Evolutionary conservation across 116 monocot genomes (phyloP), one percentile per base, ranked within the genome.

Genomic region (Posidonia oceanica): DNA sequence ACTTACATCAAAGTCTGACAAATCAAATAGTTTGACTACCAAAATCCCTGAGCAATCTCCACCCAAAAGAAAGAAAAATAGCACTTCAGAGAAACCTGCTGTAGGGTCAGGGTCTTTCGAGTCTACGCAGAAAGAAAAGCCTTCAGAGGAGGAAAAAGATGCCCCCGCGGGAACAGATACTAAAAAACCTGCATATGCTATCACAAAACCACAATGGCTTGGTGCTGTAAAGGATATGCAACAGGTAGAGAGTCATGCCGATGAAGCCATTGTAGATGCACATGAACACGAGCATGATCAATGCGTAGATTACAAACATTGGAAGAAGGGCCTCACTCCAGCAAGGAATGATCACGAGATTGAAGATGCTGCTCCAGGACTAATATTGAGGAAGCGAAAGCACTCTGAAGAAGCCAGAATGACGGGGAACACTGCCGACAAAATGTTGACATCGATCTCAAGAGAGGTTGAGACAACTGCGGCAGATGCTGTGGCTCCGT

Each of bases 291-390:
- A 80, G 11, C 22, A 71, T 2, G 86, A 79, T 70, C 62, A 78
- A 51, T 98, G 93, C 83, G 77, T 98, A 12, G 84, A 93, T 69
- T 98, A 98, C 72, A 98, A 90, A 74, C 90, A 98, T 52, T 80
- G 98, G 75, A 91, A 93, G 65, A 82, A 83, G 37, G 52, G 66
- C 55, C 84, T 98, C 37, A 15, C 61, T 7, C 54, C 62, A 12
- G 70, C 53, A 7, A 72, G 71, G 71, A 42, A 67, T 39, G 69
- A 42, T 37, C 58, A 67, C 7, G 79, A 84, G 41, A 80, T 93
- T 41, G 90, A 93, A 71, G 44, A 72, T 52, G 90, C 93, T 40
- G 83, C 67, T 54, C 70, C 90, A n/a, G 90, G 98, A 71, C 78
- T 98, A 53, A 87, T 98, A 54, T 76, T 93, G 67, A 82, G 98